Base-by-base conservation (phyloP, 805 yeast species). In the Pichia manshurica region DNA sequence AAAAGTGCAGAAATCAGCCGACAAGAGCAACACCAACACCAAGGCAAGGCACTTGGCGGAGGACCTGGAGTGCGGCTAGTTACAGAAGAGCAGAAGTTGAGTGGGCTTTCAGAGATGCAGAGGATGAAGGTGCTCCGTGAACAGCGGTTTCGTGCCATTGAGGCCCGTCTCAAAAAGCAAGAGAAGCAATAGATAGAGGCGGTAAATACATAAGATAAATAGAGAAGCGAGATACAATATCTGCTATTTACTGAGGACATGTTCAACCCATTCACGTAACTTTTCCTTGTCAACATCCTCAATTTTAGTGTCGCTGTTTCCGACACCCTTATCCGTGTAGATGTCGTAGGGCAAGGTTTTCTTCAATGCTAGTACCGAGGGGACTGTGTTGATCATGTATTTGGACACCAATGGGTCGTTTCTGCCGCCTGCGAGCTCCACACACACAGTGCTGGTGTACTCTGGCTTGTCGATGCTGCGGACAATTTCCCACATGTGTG, bases 61-160 rank as follows among this genome's bases (percentile, higher is more conserved):
- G 50, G 47, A 4, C 50, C 41, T 34, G 50, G 42, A 32, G 15
- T 44, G 2, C 20, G 2, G 4, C 32, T 25, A 6, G 50, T 53
- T 16, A 53, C 62, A 1, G 66, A 63, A 38, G 73, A 67, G 53
- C 67, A 69, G 20, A 79, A 79, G 40, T 56, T 82, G 46, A 73
- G 76, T 39, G 82, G 89, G 0, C 69, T 91, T 46, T 74, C 80
- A 7, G 88, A 82, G 1, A 87, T 81, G 22, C 96, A 90, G 54
- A 75, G 79, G 57, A 73, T 75, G 74, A 76, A 82, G 57, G 67
- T 93, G 19, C 89, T 90, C 85, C 78, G 99, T 51, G 99, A 93
- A 58, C 90, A 90, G 59, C 73, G 98, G 46, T 97, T 97, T 0
- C 75, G 98, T 47, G 99, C 99, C 0, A 97, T 96, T 0, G 98